Base-by-base conservation (phyloP, 2,329 filamentous ascomycete genomes). In the Penicillium thymicola region DNA sequence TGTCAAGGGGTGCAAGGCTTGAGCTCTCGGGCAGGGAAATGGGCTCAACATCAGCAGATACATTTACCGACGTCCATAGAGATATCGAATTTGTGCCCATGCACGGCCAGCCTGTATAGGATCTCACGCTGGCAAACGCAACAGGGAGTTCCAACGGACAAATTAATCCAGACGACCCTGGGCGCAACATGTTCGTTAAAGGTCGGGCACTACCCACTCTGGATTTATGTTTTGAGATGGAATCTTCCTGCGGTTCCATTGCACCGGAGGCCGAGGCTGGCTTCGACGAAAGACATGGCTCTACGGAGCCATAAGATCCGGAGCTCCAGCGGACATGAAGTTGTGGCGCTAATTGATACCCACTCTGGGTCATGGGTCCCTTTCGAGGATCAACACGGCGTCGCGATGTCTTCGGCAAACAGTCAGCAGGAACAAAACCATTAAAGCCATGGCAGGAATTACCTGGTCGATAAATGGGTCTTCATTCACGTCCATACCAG, bases 1-100 rank as follows among this genome's bases (percentile, higher is more conserved):
- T 61, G 48, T 75, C 71, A 32, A 75, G 64, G 8, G 69, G 67
- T n/a, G 67, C 57, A 51, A 59, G 55, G 10, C 25, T 59, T 5
- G 62, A 65, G 43, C 51, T 46, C 21, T 46, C 53, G 34, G 58
- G 57, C 9, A 61, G 47, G 4, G 51, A 49, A 25, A 63, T 65
- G 14, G 66, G 67, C 27, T 54, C 59, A 38, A 64, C 65, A 46
- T 69, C 66, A 21, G 62, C 66, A 49, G 69, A 65, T 10, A 75
- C 58, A 42, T 60, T 28, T 50, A 67, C 60, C 2, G 63, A 62
- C 16, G 61, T 32, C 61, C 60, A 67, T 18, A 68, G 41, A 21
- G 59, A 63, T 40, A 57, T 45, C 9, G 59, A 41, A 2, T 49
- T 52, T n/a, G 53, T 43, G 21, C 59, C 57, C 36, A 68, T 61